Conservation (phyloP, 2,329 filamentous ascomycete species). For the Venturia carpophila region DNA sequence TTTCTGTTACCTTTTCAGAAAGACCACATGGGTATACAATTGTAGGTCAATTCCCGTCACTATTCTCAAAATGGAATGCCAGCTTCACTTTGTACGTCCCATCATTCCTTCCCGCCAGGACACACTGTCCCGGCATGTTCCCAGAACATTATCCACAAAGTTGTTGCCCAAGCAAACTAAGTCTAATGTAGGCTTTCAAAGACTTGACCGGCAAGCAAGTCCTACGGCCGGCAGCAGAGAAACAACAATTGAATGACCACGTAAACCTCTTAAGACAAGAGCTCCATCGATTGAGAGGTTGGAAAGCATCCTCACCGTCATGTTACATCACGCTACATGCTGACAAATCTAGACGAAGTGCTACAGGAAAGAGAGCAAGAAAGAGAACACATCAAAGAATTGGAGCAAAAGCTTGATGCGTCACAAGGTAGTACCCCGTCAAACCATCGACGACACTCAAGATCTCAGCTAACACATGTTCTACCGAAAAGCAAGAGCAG, state of each 20-base stretch:
- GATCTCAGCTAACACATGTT: not conserved
- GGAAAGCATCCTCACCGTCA: not conserved
- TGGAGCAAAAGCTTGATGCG: not conserved
- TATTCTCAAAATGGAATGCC: not conserved
- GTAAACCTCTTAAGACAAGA: not conserved
- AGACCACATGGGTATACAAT: not conserved
- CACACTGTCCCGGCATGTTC: not conserved
- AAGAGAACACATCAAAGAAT: not conserved
- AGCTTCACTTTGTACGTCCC: no score
- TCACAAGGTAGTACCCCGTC: not conserved
- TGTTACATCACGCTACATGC: not conserved
- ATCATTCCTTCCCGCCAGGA: not conserved
- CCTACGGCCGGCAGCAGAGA: not conserved
- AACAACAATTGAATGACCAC: not conserved
- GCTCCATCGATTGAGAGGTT: not conserved
- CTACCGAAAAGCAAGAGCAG: not conserved
- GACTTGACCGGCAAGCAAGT: not conserved
- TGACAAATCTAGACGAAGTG: not conserved
- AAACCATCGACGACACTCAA: not conserved
- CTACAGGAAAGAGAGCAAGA: slow-evolving; percentile 3
- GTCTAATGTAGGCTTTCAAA: not conserved
- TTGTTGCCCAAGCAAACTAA: not conserved
- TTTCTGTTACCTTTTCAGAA: not conserved
- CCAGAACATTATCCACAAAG: not conserved
- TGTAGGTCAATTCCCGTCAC: not conserved